These are phyloP conservation scores for Cercospora canescens DNA, from an alignment of 2,329 filamentous ascomycete species.

Conservation along the genomic window DNA sequence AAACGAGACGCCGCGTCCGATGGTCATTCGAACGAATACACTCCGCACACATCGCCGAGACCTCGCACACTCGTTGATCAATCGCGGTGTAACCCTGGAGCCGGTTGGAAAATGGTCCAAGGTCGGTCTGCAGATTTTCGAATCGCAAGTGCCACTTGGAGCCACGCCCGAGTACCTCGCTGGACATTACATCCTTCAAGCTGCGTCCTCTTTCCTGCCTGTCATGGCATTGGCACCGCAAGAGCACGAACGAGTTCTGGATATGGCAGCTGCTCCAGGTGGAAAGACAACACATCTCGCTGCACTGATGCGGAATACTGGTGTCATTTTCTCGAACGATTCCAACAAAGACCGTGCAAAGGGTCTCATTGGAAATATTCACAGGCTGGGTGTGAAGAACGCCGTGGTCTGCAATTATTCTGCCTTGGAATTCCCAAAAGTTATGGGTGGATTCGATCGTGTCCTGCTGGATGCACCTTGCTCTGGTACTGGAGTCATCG, in stretches of 20 bases:
- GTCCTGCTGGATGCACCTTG: conserved; percentile 93
- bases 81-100: conserved; percentile 92
- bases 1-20: conserved; percentile 89
- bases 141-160: conserved; percentile 81
- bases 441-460: conserved; percentile 93
- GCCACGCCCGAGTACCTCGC: conserved; percentile 97
- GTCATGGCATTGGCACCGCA: conserved; percentile 97
- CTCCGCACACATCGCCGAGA: conserved; percentile 75
- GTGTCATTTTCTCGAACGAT: conserved; percentile 94
- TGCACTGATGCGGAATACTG: conserved; percentile 97
- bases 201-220: conserved; percentile 92
- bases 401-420: conserved; percentile 95
- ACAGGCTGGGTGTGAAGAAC: conserved; percentile 90
- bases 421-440: conserved; percentile 87
- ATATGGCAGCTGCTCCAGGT: conserved; percentile 93
- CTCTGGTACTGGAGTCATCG: conserved; percentile 95
- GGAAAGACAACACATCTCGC: conserved; percentile 96
- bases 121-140: conserved; percentile 94
- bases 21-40: conserved; percentile 97
- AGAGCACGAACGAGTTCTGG: conserved; percentile 85
- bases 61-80: conserved; percentile 90
- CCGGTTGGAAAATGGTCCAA: conserved; percentile 99
- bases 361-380: conserved; percentile 96
- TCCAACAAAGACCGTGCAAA: conserved; percentile 90
- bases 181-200: conserved; percentile 96